These are phyloP conservation scores for Colletotrichum karsti DNA, from an alignment of 2,329 filamentous ascomycete species.

Conservation along the genomic window DNA sequence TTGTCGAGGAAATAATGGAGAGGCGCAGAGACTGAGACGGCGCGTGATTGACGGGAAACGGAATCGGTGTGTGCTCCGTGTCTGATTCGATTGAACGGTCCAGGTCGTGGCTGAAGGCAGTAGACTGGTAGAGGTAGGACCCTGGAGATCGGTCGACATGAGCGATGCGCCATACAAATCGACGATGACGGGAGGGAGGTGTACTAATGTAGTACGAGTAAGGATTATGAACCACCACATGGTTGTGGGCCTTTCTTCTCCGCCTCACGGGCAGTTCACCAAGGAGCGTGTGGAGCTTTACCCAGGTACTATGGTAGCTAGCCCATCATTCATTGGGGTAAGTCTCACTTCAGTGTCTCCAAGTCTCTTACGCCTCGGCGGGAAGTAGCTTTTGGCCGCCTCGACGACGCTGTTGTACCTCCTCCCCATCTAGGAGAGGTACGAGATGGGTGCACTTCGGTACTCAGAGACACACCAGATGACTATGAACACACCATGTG, in stretches of 20 bases:
- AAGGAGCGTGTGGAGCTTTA: background rate
- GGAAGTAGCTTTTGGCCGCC: no score
- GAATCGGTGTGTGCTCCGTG: conserved; percentile 18
- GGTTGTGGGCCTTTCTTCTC: background rate
- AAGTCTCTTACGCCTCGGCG: no score
- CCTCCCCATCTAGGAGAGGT: no score
- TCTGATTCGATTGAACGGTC: conserved; percentile 12
- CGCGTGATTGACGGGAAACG: conserved; percentile 25
- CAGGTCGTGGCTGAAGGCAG: no score
- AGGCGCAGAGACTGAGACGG: no score
- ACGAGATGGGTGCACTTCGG: no score
- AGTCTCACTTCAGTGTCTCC: no score
- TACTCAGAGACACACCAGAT: no score
- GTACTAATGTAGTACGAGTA: background rate
- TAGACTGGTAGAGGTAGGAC: conserved; percentile 7
- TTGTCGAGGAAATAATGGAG: background rate
- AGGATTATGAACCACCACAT: conserved; percentile 16
- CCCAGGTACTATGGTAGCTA: no score
- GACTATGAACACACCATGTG: no score
- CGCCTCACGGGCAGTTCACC: background rate
- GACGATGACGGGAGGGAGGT: conserved; percentile 21
- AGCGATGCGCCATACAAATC: conserved; percentile 27
- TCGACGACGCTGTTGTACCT: background rate
- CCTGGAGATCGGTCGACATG: conserved; percentile 25
- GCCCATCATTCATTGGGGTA: no score